Base-by-base conservation (phyloP, 345 rosid species). In the Draba incana region DNA sequence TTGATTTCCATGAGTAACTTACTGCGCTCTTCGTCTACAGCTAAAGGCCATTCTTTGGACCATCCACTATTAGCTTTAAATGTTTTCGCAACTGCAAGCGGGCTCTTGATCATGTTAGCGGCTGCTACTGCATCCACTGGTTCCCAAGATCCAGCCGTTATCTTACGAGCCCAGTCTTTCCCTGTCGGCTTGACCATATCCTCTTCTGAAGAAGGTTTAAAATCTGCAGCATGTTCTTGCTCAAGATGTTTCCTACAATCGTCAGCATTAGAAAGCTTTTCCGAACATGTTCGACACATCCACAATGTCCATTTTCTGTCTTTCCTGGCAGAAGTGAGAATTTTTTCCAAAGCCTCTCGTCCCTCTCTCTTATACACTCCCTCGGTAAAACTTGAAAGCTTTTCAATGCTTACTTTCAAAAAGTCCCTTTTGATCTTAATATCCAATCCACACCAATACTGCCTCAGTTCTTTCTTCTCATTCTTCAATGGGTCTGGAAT, bases 181-280 rank as follows among this genome's bases (percentile, higher is more conserved):
- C 68, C 70, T 37, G 35, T 62, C 63, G 15, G 63, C 33, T 62
- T n/a, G 24, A 38, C 49, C 14, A 7, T 12, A 49, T 1, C 10
- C 14, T 28, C 2, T 20, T 39, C 11, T 2, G 20, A 16, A 20
- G 16, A 8, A 50, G 8, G 27, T 24, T 44, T 27, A 6, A 74
- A 51, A 37, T 59, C 57, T 11, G 56, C 50, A 16, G 1, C 52
- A 25, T 74, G 77, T 11, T 52, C 11, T 25, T 60, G 33, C 9
- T 74, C 72, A 38, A 74, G 51, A 74, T 74, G 77, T 3, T 8
- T 66, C 68, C 4, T 74, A 37, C 47, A 74, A n/a, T 74, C 30
- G 16, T 66, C 43, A 66, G 20, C 42, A 44, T 30, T 10, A 7
- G 33, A 58, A 48, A 73, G 51, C 64, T 57, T 37, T 37, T n/a